Percentiles rank a stretch among this genome's conserved stretches.
phyloP scores from a whole-genome alignment of 257 asterid genomes.

The Orobanche coerulescens region DNA sequence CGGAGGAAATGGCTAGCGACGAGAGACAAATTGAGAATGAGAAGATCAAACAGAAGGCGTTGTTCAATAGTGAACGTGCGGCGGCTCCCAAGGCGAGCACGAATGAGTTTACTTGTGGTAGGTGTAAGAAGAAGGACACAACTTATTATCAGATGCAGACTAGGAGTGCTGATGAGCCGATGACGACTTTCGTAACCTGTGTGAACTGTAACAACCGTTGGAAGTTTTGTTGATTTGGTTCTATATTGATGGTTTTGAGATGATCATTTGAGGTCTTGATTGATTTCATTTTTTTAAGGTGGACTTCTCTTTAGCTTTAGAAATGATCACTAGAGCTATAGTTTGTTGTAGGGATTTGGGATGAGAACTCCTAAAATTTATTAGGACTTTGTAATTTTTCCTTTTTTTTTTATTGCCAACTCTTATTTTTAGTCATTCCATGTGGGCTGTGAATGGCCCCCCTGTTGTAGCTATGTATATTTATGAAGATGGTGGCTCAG shows the following conservation, averaged over 20 bases:
- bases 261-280: too few species aligned
- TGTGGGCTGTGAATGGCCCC: too few species aligned
- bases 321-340: slow-evolving; percentile 4
- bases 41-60: slow-evolving; percentile 63
- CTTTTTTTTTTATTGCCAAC: too few species aligned
- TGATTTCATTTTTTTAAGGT: slow-evolving; percentile 27
- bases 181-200: slow-evolving; percentile 91
- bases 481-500: too few species aligned
- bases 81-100: slow-evolving; percentile 70
- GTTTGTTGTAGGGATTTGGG: neutral
- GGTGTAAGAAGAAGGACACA: slow-evolving; percentile 73
- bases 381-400: too few species aligned
- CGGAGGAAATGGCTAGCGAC: slow-evolving; percentile 93
- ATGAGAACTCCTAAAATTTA: too few species aligned
- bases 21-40: slow-evolving; percentile 60
- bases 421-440: too few species aligned
- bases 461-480: too few species aligned
- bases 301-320: neutral
- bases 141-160: slow-evolving; percentile 95
- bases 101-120: slow-evolving; percentile 58
- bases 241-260: too few species aligned
- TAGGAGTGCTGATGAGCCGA: slow-evolving; percentile 96
- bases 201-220: slow-evolving; percentile 80
- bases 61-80: slow-evolving; percentile 71
- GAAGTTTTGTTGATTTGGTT: slow-evolving; percentile 60